Base-by-base conservation (phyloP, 768 basidiomycete species). In the Amanita pseudoporphyria region DNA sequence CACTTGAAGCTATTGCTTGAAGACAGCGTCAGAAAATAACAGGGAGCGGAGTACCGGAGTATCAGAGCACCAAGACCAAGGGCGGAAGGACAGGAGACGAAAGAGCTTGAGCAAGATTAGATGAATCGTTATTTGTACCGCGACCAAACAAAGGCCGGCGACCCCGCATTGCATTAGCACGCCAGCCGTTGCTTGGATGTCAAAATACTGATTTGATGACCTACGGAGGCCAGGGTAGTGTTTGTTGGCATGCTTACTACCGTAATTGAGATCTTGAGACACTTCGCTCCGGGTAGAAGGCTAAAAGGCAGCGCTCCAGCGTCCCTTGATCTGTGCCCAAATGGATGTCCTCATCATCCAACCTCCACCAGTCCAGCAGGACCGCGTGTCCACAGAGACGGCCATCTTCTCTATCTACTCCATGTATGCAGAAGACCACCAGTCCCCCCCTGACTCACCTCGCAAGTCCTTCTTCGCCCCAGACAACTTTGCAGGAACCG, bases 391-490 rank as follows among this genome's bases (percentile, higher is more conserved):
- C 0, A 79, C 84, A 10, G 86, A 87, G 57, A 79, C 83, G 43
- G 79, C 86, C 10, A 85, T 90, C 60, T 79, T 84, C 61, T 81
- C 84, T 47, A 90, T 91, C 50, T 91, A 88, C 63, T 87, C 84
- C 43, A 89, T 89, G 87, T 91, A 91, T 62, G 79, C 79, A 47
- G 81, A 82, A 61, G 77, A 81, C 57, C 63, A 60, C 57, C 54
- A 68, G 43, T 59, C 62, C 35, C 61, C 61, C 35, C 60, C 65
- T 37, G 58, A 65, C 32, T 53, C 56, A 43, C 60, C 57, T 12
- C 60, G 57, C n/a, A 55, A 56, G 43, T 60, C 64, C 28, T 59
- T 61, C 39, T 58, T 56, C 47, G 56, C 53, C 24, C 22, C 58
- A 24, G 57, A 58, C 40, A 59, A 59, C 38, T 54, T 60, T 54